phyloP scores from a whole-genome alignment of 148 eudicot genomes.

The Persicaria tinctoria region DNA sequence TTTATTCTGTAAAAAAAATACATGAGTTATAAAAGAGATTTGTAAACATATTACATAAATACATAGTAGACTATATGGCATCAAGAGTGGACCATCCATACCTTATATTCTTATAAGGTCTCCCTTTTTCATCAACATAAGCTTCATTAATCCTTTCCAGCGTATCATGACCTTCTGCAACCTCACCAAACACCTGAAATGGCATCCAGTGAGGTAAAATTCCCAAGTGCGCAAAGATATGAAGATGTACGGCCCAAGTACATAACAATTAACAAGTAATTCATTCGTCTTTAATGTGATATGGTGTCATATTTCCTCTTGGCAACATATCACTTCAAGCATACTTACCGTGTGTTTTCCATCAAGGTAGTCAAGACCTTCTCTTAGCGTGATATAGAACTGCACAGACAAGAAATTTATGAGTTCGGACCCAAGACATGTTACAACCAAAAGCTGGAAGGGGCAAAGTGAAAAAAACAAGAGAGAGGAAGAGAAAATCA shows the following conservation, averaged over 20 bases:
- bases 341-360: conserved; percentile 91
- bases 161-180: conserved; percentile 86
- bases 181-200: conserved; percentile 83
- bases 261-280: neutral
- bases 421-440: neutral
- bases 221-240: neutral
- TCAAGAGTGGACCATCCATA: conserved; percentile 12
- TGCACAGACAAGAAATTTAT: conserved; percentile 24
- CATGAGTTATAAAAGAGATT: neutral
- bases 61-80: neutral
- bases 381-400: conserved; percentile 86
- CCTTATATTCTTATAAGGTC: conserved; percentile 91
- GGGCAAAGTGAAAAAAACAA: neutral
- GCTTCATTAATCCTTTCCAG: conserved; percentile 81
- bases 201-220: neutral
- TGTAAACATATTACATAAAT: neutral
- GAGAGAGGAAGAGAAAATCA: neutral
- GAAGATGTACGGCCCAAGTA: neutral
- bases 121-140: conserved; percentile 72
- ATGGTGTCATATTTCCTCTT: neutral
- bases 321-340: neutral
- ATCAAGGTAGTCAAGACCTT: conserved; percentile 89
- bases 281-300: neutral
- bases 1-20: conserved; percentile 50
- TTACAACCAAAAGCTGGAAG: neutral